A percentile compares a stretch with the other conserved stretches of the same genome.
These are phyloP conservation scores for Stylonectria norvegica DNA, from an alignment of 2,329 filamentous ascomycete species.

Conservation along the genomic window DNA sequence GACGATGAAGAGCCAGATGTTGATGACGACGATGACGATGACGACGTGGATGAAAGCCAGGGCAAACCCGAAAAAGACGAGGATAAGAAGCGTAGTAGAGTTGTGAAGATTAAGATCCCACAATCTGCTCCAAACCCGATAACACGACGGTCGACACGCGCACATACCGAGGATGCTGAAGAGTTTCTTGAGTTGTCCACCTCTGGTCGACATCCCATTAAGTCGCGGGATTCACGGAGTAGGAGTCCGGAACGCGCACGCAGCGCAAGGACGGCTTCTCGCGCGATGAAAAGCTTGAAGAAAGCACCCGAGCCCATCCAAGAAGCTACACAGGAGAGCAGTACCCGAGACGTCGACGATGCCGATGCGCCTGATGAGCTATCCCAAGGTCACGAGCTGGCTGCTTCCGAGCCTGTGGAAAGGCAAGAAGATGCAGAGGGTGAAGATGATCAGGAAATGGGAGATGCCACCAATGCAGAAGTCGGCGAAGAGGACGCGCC, in stretches of 20 bases:
- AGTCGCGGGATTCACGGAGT: slow-evolving; percentile 50
- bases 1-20: slow-evolving; percentile 35
- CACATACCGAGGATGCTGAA: slow-evolving; percentile 53
- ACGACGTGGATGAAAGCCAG: slow-evolving; percentile 18
- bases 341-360: slow-evolving; percentile 34
- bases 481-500: slow-evolving; percentile 32
- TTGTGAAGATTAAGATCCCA: slow-evolving; percentile 46
- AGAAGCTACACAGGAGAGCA: slow-evolving; percentile 54
- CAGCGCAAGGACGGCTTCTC: slow-evolving; percentile 42
- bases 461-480: slow-evolving; percentile 23
- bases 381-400: slow-evolving; percentile 35
- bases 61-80: slow-evolving; percentile 27
- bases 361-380: slow-evolving; percentile 38
- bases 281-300: slow-evolving; percentile 50
- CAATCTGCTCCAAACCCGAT: slow-evolving; percentile 24
- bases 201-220: slow-evolving; percentile 56
- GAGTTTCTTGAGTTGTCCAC: slow-evolving; percentile 56
- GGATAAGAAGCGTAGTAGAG: slow-evolving; percentile 31
- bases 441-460: slow-evolving; percentile 29
- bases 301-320: slow-evolving; percentile 46
- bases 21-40: slow-evolving; percentile 28
- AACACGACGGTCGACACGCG: slow-evolving; percentile 49
- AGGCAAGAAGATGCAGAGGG: slow-evolving; percentile 30
- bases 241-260: slow-evolving; percentile 53
- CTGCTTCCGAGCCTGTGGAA: slow-evolving; percentile 22